Evolutionary conservation across 2,329 filamentous ascomycete species (phyloP).

Genomic region (Hymenoscyphus albidus): DNA sequence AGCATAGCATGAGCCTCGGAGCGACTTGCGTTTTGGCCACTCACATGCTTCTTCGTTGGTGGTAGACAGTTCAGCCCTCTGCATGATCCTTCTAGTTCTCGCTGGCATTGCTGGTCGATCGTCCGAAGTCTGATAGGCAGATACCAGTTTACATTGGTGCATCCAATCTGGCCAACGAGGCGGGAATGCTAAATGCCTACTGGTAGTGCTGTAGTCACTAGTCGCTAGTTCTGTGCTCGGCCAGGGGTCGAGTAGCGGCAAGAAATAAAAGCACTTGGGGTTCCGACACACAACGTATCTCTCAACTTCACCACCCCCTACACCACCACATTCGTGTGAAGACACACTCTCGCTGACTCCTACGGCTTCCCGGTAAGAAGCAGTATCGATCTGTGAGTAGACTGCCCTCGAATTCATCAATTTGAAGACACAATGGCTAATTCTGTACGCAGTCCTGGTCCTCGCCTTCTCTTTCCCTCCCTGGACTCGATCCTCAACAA

Average conservation of each 20-base stretch:
- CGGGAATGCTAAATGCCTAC: not conserved
- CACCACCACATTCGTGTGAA: not conserved
- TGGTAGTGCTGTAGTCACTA: too few relatives aligned
- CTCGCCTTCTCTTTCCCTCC: not conserved
- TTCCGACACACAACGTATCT: not conserved
- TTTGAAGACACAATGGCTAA: conserved; percentile 7
- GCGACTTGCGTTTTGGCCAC: not conserved
- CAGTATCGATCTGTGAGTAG: not conserved
- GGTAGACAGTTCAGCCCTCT: not conserved
- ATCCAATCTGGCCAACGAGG: not conserved
- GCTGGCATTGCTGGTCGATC: not conserved
- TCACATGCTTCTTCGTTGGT: not conserved
- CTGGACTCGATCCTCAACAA: not conserved
- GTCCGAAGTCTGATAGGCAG: not conserved
- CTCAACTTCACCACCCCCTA: not conserved
- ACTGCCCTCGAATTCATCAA: not conserved
- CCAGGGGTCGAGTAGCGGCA: not conserved
- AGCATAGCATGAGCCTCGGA: not conserved
- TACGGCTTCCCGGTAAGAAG: not conserved
- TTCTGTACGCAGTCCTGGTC: not conserved
- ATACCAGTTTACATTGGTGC: not conserved
- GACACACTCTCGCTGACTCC: not conserved
- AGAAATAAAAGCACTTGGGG: not conserved
- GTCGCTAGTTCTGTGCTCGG: not conserved
- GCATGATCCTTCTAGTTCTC: not conserved